Base-by-base conservation (phyloP, 805 yeast species). In the Yamadazyma sp. region DNA sequence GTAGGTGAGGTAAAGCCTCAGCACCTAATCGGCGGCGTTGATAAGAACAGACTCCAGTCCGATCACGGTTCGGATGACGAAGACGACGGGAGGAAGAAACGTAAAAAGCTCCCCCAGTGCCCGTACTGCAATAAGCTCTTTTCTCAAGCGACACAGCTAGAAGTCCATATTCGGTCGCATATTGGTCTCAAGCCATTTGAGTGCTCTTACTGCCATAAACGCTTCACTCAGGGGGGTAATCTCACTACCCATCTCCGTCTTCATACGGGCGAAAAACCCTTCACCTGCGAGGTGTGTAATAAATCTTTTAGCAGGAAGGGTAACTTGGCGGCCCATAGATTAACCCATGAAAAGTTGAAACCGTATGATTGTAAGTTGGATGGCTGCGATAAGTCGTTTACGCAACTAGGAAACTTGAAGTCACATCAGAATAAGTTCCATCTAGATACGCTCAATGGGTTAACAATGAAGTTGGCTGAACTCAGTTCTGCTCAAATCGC, bases 391-490 rank as follows among this genome's bases (percentile, higher is more conserved):
- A 89, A 88, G 63, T 73, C 83, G 4, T 90, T 90, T 53, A 85
- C 96, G 1, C 98, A 90, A 64, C 70, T 90, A 50, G 97, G 97
- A 3, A 90, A 90, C 54, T 73, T 90, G 69, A 90, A 91, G 61
- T 85, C 95, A 1, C 98, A 91, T 60, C 98, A 90, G 56, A 91
- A 90, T 61, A 72, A 90, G 50, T 88, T 89, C 55, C 98, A 89
- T 59, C 61, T 80, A 46, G 77, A 76, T 11, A 81, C 95, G 0
- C 68, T 91, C 46, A 78, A 78, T 47, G 67, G 67, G 21, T 66
- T 89, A 55, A 85, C 95, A 1, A 75, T 70, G 41, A 77, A 71
- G 48, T 61, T 84, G 44, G 89, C 91, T 1, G 80, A 77, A 46
- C 60, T 80, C 37, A 53, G 59, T 25, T 77, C 80, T 14, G 73